phyloP scores from a whole-genome alignment of 805 yeast species.

The Spathaspora gorwiae region DNA sequence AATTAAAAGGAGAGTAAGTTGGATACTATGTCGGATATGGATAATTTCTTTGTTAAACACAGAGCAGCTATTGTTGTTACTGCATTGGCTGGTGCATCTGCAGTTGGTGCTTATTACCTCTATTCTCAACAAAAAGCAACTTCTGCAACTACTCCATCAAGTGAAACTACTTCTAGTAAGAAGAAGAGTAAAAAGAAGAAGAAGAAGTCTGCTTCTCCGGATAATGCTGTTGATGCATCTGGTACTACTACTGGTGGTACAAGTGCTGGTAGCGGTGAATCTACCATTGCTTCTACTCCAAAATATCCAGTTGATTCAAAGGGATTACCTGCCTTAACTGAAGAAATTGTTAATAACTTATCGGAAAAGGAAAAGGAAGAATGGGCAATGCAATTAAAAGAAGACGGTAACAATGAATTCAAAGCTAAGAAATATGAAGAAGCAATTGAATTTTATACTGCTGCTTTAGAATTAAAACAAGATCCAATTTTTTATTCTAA shows the following conservation, averaged over 20 bases:
- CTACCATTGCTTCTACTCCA: constrained; percentile 16
- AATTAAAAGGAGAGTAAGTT: too few relatives aligned
- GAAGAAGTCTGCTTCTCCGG: constrained; percentile 18
- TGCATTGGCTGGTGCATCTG: constrained; percentile 59
- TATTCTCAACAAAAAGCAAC: constrained; percentile 26
- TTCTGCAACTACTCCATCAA: background rate
- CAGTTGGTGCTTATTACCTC: constrained; percentile 57
- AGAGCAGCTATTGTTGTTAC: constrained; percentile 62
- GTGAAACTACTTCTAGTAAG: constrained; percentile 7
- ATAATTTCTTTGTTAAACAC: constrained; percentile 45
- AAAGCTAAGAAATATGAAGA: constrained; percentile 61
- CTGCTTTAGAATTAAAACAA: constrained; percentile 67
- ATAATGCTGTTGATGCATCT: background rate
- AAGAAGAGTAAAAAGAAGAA: constrained; percentile 40
- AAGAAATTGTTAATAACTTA: constrained; percentile 42
- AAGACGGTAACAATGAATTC: constrained; percentile 81
- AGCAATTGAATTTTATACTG: constrained; percentile 78
- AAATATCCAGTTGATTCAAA: constrained; percentile 50
- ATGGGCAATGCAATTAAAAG: constrained; percentile 75
- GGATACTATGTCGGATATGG: constrained; percentile 13
- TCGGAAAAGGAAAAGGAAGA: constrained; percentile 51
- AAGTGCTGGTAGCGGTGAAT: background rate
- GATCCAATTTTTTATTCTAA: constrained; percentile 93
- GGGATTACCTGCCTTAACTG: constrained; percentile 57
- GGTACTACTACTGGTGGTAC: constrained; percentile 13